Evolutionary conservation across 2,329 filamentous ascomycete genomes (phyloP), one percentile per base, ranked within the genome.

Genomic region (Botrytis cinerea): DNA sequence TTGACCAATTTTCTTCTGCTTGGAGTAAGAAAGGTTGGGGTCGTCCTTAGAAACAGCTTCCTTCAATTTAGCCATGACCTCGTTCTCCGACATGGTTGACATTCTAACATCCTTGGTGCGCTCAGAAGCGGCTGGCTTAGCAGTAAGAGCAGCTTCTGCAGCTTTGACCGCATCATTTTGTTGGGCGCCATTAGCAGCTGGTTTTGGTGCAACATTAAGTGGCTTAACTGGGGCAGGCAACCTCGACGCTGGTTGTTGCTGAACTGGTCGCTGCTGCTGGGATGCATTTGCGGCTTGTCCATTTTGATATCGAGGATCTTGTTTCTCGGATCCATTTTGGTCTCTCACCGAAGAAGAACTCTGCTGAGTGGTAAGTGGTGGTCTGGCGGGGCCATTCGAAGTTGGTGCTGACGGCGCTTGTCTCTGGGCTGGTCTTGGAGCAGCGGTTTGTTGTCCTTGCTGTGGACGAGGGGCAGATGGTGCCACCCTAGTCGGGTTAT

Each of bases 1-100:
- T 83, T 99, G 96, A 32, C 96, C 96, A 83, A 99, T 98, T 88
- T 99, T 99, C 88, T 98, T 98, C 84, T 98, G 96, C 86, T 99
- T 99, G 80, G 95, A 95, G 85, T 99, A 99, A 38, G 95, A 97
- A 77, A 97, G 86, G 79, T 97, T 92, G 71, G 96, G 96, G 81
- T 97, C 95, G 75, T 97, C 94, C 82, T 97, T 97, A 75, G 95
- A 98, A 1, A 99, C 96, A 12, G 96, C 95, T 77, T 97, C 93
- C 81, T 95, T 93, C 71, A 99, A 87, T 81, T 94, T 96, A 77
- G 93, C 92, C 96, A 99, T 99, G 73, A 99, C 96, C 82, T 99
- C 95, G 76, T 88, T 92, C 84, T 99, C 96, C 16, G 93, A 93
- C 96, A 99, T 98, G 78, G 93, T 97, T 54, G 95, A 98, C 94